Evolutionary conservation across 371 early-diverging fungal species (phyloP).

Genomic region (Apophysomyces ossiformis): DNA sequence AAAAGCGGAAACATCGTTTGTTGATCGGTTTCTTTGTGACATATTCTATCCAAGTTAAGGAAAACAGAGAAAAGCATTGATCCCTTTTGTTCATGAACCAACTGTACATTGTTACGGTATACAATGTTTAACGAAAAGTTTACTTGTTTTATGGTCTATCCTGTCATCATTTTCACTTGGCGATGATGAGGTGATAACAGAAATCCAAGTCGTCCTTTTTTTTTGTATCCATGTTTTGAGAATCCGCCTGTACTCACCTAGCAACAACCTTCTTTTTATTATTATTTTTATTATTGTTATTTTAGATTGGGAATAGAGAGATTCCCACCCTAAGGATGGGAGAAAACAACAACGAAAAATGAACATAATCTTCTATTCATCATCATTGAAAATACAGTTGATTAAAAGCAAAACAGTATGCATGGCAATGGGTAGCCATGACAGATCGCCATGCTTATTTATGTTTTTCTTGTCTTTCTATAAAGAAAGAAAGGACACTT

Average conservation of each 20-base stretch:
- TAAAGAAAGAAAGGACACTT: too few species aligned
- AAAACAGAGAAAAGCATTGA: too few species aligned
- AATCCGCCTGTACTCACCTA: slow-evolving; percentile 10
- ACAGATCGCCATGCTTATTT: too few species aligned
- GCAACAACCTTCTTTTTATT: neutral
- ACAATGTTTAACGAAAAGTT: neutral
- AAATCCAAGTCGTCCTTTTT: neutral
- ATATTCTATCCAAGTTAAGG: too few species aligned
- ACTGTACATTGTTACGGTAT: too few species aligned
- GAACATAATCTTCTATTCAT: too few species aligned
- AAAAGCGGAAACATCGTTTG: neutral
- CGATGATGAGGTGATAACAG: slow-evolving; percentile 4
- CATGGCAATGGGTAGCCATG: neutral
- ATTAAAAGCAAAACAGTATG: neutral
- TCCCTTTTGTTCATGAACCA: too few species aligned
- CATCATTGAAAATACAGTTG: too few species aligned
- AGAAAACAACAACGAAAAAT: too few species aligned
- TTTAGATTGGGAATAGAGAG: neutral
- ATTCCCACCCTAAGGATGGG: slow-evolving; percentile 1
- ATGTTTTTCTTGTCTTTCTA: too few species aligned
- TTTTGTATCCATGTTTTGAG: neutral
- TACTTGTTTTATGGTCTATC: neutral
- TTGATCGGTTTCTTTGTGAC: neutral
- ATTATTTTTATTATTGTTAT: neutral
- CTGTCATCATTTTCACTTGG: neutral